Conservation (phyloP, 306 rosid species). For the Castanea mollissima region DNA sequence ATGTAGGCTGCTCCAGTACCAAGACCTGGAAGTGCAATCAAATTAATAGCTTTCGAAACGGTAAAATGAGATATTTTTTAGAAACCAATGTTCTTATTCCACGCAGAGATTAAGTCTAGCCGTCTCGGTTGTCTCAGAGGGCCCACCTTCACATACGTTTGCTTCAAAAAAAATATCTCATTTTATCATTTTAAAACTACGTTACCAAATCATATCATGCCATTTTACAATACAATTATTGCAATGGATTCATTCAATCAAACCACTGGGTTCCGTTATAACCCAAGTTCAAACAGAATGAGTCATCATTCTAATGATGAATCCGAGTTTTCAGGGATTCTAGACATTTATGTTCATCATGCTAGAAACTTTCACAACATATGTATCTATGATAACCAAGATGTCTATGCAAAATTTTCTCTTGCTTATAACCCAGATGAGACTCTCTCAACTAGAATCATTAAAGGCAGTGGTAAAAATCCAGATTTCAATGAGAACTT, state of each 20-base stretch:
- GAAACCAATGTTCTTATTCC: no score
- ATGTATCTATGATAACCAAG: conserved; percentile 89
- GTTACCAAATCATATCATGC: no score
- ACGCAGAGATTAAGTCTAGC: no score
- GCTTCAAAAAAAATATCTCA: no score
- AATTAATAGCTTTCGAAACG: no score
- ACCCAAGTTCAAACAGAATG: conserved; percentile 39
- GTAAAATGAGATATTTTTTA: no score
- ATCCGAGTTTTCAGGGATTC: conserved; percentile 56
- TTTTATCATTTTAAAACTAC: no score
- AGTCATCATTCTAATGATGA: conserved; percentile 30
- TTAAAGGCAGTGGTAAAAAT: conserved; percentile 73
- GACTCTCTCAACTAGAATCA: conserved; percentile 60
- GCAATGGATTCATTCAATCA: conserved; percentile 70
- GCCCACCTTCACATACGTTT: no score
- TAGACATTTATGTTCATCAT: conserved; percentile 80
- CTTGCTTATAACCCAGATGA: conserved; percentile 84
- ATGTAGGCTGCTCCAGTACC: no score
- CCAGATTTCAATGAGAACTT: conserved; percentile 75
- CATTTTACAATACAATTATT: not conserved
- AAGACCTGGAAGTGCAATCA: no score
- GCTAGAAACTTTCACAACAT: conserved; percentile 87
- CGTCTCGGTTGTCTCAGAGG: no score
- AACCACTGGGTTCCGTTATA: conserved; percentile 52
- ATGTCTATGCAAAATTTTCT: conserved; percentile 88